Evolutionary conservation across 2,329 filamentous ascomycete genomes (phyloP).

Genomic region (Aspergillus sp.): DNA sequence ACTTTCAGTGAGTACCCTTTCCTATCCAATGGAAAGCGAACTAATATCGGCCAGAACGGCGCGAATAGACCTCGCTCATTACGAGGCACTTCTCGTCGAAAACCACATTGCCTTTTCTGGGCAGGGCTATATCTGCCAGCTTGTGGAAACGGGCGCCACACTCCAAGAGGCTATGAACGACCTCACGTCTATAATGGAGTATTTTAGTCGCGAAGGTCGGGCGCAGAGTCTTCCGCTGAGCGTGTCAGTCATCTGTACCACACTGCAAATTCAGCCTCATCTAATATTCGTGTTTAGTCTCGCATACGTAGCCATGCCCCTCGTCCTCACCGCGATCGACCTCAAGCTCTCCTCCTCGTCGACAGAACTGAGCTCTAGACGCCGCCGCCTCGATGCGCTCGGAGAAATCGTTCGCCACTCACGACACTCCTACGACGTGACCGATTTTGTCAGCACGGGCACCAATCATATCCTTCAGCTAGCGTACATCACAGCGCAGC

Average conservation of each 20-base stretch:
- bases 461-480: conserved; percentile 27
- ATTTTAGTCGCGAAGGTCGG: conserved; percentile 48
- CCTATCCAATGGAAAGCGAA: too few species aligned
- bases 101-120: conserved; percentile 36
- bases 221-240: conserved; percentile 51
- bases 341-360: conserved; percentile 25
- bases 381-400: conserved; percentile 20
- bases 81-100: conserved; percentile 47
- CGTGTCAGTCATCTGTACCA: conserved; percentile 37
- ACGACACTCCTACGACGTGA: conserved; percentile 25
- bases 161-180: conserved; percentile 48
- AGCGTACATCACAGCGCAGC: conserved; percentile 24
- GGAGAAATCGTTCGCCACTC: conserved; percentile 26
- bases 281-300: conserved; percentile 13
- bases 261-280: not conserved
- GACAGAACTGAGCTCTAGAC: conserved; percentile 13
- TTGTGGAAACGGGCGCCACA: conserved; percentile 32
- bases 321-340: conserved; percentile 29
- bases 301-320: conserved; percentile 27
- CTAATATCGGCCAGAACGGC: conserved; percentile 36
- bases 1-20: conserved; percentile 47
- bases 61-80: conserved; percentile 48
- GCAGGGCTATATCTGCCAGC: conserved; percentile 41
- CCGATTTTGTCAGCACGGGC: conserved; percentile 24
- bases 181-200: conserved; percentile 49